Percentiles rank a stretch among this genome's conserved stretches.
These are phyloP conservation scores for Capsella rubella DNA, from an alignment of 441 rosid genomes.

Conservation along the genomic window DNA sequence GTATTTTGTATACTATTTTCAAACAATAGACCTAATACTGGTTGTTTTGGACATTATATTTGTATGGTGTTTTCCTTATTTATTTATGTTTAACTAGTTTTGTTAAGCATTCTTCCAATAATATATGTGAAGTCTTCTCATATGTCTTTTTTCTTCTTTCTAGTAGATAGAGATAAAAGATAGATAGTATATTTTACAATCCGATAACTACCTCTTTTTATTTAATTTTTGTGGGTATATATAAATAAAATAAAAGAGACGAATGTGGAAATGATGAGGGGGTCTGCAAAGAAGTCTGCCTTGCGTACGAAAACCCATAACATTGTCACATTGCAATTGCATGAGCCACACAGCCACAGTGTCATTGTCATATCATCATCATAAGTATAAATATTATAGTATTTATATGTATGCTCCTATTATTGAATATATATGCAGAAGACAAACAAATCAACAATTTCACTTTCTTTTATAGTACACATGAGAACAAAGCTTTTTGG, in stretches of 20 bases:
- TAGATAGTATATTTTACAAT: neutral
- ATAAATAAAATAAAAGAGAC: slow-evolving; percentile 27
- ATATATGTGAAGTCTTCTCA: neutral
- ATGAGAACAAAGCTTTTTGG: neutral
- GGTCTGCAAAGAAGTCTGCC: slow-evolving; percentile 35
- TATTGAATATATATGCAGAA: neutral
- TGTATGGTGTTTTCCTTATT: no score
- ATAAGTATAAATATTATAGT: neutral
- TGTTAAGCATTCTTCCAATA: slow-evolving; percentile 1
- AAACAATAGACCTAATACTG: no score
- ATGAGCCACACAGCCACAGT: slow-evolving; percentile 21
- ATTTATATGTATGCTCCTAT: slow-evolving; percentile 8
- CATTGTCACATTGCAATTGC: slow-evolving; percentile 49
- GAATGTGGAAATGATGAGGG: slow-evolving; percentile 48
- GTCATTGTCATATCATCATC: slow-evolving; percentile 19
- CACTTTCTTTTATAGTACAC: neutral
- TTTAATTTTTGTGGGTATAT: neutral
- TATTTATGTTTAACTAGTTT: no score
- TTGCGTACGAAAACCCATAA: slow-evolving; percentile 48
- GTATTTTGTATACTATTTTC: no score
- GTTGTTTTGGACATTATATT: no score
- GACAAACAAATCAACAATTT: neutral
- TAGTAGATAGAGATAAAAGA: neutral
- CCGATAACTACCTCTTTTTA: neutral
- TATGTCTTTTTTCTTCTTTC: neutral